These are phyloP conservation scores for Middelhovenomyces tepae DNA, from an alignment of 805 yeast genomes.

Conservation along the genomic window DNA sequence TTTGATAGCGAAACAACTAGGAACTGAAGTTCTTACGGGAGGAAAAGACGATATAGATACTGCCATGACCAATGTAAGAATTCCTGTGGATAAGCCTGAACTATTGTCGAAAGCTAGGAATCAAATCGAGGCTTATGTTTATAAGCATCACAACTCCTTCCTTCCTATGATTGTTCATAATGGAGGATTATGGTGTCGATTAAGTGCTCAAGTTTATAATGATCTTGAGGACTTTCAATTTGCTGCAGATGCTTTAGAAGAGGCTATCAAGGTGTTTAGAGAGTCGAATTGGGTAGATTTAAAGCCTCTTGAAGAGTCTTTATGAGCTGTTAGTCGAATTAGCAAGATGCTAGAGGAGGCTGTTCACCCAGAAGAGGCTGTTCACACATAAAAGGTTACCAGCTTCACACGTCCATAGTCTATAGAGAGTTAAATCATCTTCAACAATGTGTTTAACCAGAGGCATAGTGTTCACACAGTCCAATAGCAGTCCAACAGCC, in stretches of 20 bases:
- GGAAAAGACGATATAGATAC: constrained; percentile 29
- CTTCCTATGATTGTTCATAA: constrained; percentile 40
- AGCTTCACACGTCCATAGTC: too few species aligned
- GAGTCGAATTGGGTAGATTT: too few species aligned
- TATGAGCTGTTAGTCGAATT: too few species aligned
- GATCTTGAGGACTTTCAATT: constrained; percentile 45
- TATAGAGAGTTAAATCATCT: too few species aligned
- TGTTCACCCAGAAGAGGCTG: too few species aligned
- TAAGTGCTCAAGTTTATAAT: constrained; percentile 53
- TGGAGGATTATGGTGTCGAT: constrained; percentile 37
- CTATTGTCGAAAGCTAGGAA: constrained; percentile 2
- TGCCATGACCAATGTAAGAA: constrained; percentile 37
- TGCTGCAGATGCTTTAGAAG: constrained; percentile 35
- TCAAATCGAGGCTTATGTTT: constrained; percentile 17
- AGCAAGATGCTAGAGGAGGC: too few species aligned
- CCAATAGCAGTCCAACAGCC: too few species aligned
- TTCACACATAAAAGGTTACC: too few species aligned
- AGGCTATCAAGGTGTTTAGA: constrained; percentile 26
- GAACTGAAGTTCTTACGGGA: constrained; percentile 32
- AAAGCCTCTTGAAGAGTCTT: too few species aligned
- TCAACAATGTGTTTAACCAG: too few species aligned
- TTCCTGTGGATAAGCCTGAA: constrained; percentile 26
- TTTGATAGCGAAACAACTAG: constrained; percentile 33
- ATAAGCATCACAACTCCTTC: constrained; percentile 34
- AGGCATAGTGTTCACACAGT: too few species aligned